Conservation (phyloP, 2,329 filamentous ascomycete genomes). For the Mollisiaceae sp. region DNA sequence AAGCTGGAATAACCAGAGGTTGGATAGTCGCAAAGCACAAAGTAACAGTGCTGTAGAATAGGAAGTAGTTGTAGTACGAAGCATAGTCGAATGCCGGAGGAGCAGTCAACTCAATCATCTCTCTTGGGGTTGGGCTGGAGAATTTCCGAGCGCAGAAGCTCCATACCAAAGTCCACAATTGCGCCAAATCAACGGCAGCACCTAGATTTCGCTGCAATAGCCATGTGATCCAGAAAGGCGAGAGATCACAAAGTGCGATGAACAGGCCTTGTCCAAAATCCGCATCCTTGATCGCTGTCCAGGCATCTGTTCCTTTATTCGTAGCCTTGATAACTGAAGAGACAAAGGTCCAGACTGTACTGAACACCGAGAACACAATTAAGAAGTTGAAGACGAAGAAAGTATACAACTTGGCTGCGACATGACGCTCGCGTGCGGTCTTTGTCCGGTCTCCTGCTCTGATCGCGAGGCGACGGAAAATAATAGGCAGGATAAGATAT, state of each 20-base stretch:
- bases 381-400: slow-evolving; percentile 99
- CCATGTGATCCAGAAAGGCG: slow-evolving; percentile 93
- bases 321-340: slow-evolving; percentile 66
- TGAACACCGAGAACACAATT: slow-evolving; percentile 91
- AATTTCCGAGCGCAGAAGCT: slow-evolving; percentile 87
- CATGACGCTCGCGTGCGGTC: slow-evolving; percentile 88
- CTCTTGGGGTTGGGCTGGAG: slow-evolving; percentile 83
- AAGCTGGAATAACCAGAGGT: slow-evolving; percentile 83
- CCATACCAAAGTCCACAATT: slow-evolving; percentile 82
- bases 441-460: slow-evolving; percentile 89
- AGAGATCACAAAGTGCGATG: slow-evolving; percentile 77
- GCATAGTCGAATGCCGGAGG: slow-evolving; percentile 94
- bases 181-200: slow-evolving; percentile 90
- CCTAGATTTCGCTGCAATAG: slow-evolving; percentile 91
- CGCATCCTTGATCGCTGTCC: slow-evolving; percentile 69
- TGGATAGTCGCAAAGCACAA: slow-evolving; percentile 85
- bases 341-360: slow-evolving; percentile 77
- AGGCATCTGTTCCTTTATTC: slow-evolving; percentile 62
- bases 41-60: slow-evolving; percentile 91
- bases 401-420: slow-evolving; percentile 85
- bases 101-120: slow-evolving; percentile 90
- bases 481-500: slow-evolving; percentile 85
- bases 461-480: slow-evolving; percentile 87
- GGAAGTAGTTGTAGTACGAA: slow-evolving; percentile 96
- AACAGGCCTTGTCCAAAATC: slow-evolving; percentile 70